These are phyloP conservation scores for Lactarius vividus DNA, from an alignment of 768 basidiomycete species.

Conservation along the genomic window DNA sequence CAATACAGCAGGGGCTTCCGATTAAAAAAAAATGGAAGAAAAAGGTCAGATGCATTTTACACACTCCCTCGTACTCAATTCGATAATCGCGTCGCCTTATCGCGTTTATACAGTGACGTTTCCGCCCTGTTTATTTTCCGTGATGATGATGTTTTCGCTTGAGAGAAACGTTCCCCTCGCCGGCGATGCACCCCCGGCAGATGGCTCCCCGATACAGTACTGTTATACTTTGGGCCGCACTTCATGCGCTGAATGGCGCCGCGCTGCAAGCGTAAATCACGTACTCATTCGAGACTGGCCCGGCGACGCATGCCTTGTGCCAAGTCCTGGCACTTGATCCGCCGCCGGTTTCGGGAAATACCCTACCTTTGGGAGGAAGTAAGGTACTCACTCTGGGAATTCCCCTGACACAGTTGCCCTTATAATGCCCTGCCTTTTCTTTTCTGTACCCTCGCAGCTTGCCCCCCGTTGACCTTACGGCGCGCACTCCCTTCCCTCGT, in stretches of 20 bases:
- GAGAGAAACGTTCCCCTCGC: not conserved
- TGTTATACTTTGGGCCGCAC: slow-evolving; percentile 11
- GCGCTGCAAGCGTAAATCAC: slow-evolving; percentile 1
- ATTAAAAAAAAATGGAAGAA: not conserved
- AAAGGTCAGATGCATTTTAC: not conserved
- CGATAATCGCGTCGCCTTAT: not conserved
- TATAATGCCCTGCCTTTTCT: slow-evolving; percentile 10
- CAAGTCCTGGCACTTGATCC: not conserved
- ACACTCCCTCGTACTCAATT: not conserved
- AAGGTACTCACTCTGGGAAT: not conserved
- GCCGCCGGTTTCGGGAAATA: slow-evolving; percentile 1
- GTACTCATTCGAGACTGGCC: slow-evolving; percentile 5
- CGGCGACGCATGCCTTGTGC: not conserved
- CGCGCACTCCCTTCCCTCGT: slow-evolving; percentile 20
- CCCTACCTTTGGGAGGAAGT: not conserved
- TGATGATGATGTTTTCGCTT: not conserved
- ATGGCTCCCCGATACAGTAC: slow-evolving; percentile 3
- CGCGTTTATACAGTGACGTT: not conserved
- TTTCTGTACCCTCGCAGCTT: slow-evolving; percentile 23
- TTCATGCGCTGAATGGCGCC: slow-evolving; percentile 6
- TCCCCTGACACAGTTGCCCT: not conserved
- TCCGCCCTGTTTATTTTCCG: not conserved
- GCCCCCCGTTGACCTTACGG: slow-evolving; percentile 18
- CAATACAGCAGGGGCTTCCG: not conserved
- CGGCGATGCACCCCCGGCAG: not conserved